phyloP scores from a whole-genome alignment of 257 asterid species.

The Solanum microdontum region DNA sequence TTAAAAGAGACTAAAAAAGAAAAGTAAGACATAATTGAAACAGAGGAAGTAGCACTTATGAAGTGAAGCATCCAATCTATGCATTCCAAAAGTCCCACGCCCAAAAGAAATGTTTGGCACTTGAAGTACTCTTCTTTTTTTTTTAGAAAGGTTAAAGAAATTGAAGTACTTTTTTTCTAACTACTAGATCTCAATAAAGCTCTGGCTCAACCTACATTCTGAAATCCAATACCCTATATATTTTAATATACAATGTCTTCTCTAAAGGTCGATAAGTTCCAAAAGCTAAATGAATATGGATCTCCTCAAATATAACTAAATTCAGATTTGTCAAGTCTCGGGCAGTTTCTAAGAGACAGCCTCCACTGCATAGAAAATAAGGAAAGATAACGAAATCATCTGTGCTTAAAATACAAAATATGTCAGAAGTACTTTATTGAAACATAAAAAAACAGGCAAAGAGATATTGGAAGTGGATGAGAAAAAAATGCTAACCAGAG shows the following conservation, averaged over 20 bases:
- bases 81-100: background rate
- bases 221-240: background rate
- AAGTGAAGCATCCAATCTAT: background rate
- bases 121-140: background rate
- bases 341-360: background rate
- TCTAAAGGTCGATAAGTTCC: background rate
- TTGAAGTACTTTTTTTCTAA: background rate
- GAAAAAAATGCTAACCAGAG: conserved; percentile 12
- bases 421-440: background rate
- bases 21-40: background rate
- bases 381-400: background rate
- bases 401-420: background rate
- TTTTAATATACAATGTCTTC: background rate
- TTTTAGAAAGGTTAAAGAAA: background rate
- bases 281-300: background rate
- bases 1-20: background rate
- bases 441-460: background rate
- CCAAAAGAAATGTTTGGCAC: background rate
- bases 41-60: background rate
- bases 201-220: background rate
- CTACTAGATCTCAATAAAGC: background rate
- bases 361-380: background rate
- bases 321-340: background rate
- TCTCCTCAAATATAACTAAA: background rate
- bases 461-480: background rate